Conservation (phyloP, 176 grass and related monocot genomes). For the Miscanthus lutarioriparius region DNA sequence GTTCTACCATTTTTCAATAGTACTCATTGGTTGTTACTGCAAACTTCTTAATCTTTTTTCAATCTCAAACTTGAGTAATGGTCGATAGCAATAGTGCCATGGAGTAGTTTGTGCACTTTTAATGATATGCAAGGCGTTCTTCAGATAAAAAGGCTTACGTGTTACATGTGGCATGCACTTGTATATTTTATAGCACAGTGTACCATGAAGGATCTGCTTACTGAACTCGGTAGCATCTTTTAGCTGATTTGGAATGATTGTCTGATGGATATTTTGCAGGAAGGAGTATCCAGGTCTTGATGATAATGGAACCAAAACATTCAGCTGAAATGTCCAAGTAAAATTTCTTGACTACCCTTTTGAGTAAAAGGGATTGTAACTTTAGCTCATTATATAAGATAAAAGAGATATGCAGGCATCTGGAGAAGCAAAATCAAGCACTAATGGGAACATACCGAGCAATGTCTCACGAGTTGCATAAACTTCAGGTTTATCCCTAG, state of each 20-base stretch:
- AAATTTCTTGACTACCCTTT: not conserved
- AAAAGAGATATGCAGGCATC: constrained; percentile 47
- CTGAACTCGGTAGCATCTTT: not conserved
- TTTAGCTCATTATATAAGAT: constrained; percentile 18
- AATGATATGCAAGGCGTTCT: not conserved
- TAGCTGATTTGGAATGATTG: constrained; percentile 9
- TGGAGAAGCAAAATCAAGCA: constrained; percentile 70
- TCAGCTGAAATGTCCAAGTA: constrained; percentile 62
- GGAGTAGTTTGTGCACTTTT: not conserved
- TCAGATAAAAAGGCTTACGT: not conserved
- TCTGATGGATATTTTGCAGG: constrained; percentile 34
- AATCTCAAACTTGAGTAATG: not conserved
- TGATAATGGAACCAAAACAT: constrained; percentile 68
- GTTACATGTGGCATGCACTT: not conserved
- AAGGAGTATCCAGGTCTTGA: constrained; percentile 14
- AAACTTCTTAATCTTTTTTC: not conserved
- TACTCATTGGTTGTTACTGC: not conserved
- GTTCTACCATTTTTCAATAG: not conserved
- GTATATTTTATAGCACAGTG: not conserved
- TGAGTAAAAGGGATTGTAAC: not conserved
- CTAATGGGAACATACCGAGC: constrained; percentile 59
- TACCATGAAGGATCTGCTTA: not conserved
- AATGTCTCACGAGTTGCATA: constrained; percentile 68
- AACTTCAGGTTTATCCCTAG: constrained; percentile 45
- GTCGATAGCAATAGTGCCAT: not conserved